Base-by-base conservation (phyloP, 179 eudicot species). In the Nepenthes alata region DNA sequence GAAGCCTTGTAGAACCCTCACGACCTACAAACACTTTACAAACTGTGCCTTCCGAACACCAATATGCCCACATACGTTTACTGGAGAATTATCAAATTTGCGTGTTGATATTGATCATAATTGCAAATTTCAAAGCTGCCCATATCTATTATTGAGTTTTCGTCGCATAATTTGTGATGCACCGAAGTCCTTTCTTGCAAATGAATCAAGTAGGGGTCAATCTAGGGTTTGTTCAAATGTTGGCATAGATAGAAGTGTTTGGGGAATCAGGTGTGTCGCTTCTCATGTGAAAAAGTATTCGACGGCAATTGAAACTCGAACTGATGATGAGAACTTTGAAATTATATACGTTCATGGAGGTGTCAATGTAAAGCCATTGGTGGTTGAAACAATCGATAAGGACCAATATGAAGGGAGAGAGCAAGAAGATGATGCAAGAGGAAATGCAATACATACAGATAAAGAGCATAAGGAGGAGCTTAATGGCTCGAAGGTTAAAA, bases 321-420 rank as follows among this genome's bases (percentile, higher is more conserved):
- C 74, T 41, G 77, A 76, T 68, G 85, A 80, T n/a, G 74, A 72
- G 69, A 75, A 74, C 5, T 77, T 84, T 47, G 89, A 81, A 73
- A 81, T 64, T 50, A 81, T 82, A 65, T 84, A 80, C 64, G 65
- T 80, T 41, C 78, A 78, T 52, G 93, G 90, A 0, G 81, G 81
- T 0, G 66, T 88, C 7, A 73, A 79, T 75, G 74, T 74, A 66
- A 77, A 86, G 78, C 95, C 91, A 53, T 68, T 81, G 52, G 81
- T 79, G 37, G 68, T 59, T 62, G 93, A 90, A 56, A 74, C 62
- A 59, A 66, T 63, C 37, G 83, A 60, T 5, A 60, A 57, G 16
- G 73, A 36, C 11, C 56, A 10, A 74, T 67, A 14, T 47, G 60
- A 39, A 58, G 51, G 44, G 35, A 6, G 53, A 49, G 12, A 11